Conservation (phyloP, 2,329 filamentous ascomycete species). For the Trichoderma brevicompactum region DNA sequence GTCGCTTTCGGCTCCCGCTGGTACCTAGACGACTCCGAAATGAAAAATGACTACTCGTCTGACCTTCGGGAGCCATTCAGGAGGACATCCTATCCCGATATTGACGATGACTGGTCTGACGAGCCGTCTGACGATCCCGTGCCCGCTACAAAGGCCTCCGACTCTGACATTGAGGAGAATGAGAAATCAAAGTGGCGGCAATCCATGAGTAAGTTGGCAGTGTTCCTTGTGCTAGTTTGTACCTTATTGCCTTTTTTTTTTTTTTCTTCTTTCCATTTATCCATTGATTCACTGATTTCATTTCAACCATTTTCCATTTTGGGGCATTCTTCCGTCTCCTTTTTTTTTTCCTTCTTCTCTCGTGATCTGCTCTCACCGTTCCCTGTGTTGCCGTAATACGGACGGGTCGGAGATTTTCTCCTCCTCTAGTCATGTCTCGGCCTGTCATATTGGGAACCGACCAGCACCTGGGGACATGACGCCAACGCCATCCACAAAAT, state of each 20-base stretch:
- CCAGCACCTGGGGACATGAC: conserved; percentile 1
- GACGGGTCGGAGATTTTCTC: conserved; percentile 25
- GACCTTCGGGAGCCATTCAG: not conserved
- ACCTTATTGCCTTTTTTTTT: not conserved
- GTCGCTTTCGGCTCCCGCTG: not conserved
- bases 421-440: conserved; percentile 24
- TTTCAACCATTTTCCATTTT: not conserved
- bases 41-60: not conserved
- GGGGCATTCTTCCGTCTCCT: not conserved
- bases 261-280: conserved; percentile 24
- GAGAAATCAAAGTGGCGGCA: not conserved
- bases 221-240: not conserved
- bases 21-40: not conserved
- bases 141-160: not conserved
- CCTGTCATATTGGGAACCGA: not conserved
- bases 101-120: conserved; percentile 22
- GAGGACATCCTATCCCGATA: conserved; percentile 3
- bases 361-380: not conserved
- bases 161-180: conserved; percentile 1
- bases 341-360: not conserved
- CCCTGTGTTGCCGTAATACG: conserved; percentile 18
- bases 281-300: not conserved
- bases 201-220: conserved; percentile 30
- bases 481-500: conserved; percentile 21
- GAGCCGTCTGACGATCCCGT: not conserved